Conservation (phyloP, 1,284 basidiomycete genomes). For the Fistulina hepatica region DNA sequence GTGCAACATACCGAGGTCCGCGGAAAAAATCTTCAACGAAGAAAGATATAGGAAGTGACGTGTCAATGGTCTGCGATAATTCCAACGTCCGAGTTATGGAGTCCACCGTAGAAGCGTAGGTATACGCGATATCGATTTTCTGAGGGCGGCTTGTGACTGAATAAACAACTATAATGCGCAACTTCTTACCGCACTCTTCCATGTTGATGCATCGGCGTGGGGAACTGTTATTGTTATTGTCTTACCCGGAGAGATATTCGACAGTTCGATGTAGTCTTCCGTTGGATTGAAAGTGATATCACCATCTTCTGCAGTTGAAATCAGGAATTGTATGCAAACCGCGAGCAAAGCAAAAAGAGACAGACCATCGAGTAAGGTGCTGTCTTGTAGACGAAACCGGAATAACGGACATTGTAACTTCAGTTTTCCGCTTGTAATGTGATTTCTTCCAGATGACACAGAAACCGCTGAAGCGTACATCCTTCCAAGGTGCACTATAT, state of each 20-base stretch:
- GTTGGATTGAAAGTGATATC: conserved; percentile 22
- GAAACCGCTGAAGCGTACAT: conserved; percentile 41
- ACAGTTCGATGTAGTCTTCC: conserved; percentile 36
- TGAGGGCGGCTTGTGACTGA: conserved; percentile 19
- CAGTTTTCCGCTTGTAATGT: conserved; percentile 39
- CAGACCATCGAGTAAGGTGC: conserved; percentile 30
- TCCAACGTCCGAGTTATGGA: conserved; percentile 42
- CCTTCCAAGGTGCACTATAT: conserved; percentile 57
- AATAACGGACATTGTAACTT: conserved; percentile 44
- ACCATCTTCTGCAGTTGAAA: conserved; percentile 18
- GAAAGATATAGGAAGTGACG: conserved; percentile 65
- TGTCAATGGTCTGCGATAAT: conserved; percentile 42
- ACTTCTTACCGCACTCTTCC: conserved; percentile 40
- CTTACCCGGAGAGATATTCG: conserved; percentile 34
- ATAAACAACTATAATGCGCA: neutral
- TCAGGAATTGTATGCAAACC: too few relatives aligned
- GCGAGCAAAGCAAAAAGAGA: too few relatives aligned
- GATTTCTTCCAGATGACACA: conserved; percentile 57
- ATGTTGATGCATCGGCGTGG: conserved; percentile 48
- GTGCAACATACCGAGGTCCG: conserved; percentile 38
- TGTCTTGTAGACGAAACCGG: conserved; percentile 37
- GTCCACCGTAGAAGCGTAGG: conserved; percentile 50
- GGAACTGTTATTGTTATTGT: conserved; percentile 44
- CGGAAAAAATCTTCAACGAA: conserved; percentile 85
- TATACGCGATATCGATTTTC: conserved; percentile 52